Percentiles rank a stretch among this genome's conserved stretches.
These are phyloP conservation scores for Gleditsia sinensis DNA, from an alignment of 306 rosid genomes.

Conservation along the genomic window DNA sequence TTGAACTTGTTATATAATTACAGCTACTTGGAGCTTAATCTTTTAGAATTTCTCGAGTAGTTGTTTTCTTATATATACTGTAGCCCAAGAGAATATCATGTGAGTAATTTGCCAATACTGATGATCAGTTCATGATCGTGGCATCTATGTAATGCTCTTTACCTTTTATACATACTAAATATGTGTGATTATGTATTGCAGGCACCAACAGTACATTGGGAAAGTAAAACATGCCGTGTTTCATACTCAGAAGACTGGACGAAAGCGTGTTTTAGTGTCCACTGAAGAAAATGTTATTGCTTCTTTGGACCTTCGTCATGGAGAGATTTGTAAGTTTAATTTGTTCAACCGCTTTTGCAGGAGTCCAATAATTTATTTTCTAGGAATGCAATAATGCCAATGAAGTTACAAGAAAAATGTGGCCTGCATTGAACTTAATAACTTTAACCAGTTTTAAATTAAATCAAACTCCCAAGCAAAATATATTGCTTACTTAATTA, in stretches of 20 bases:
- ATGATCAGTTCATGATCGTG: constrained; percentile 4
- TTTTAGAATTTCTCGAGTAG: neutral
- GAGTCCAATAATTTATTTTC: constrained; percentile 6
- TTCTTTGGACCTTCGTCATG: constrained; percentile 98
- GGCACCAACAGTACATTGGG: constrained; percentile 95
- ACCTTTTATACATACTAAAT: constrained; percentile 15
- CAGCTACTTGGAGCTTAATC: constrained; percentile 7
- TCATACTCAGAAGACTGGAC: constrained; percentile 83
- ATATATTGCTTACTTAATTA: neutral
- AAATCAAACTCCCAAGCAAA: neutral
- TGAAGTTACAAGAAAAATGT: constrained; percentile 1
- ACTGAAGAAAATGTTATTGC: constrained; percentile 95
- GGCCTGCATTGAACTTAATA: constrained; percentile 5
- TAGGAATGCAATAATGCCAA: neutral
- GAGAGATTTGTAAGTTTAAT: constrained; percentile 78
- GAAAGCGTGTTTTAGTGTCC: constrained; percentile 93
- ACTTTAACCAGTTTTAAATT: neutral
- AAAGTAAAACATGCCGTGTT: constrained; percentile 91
- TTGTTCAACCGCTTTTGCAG: neutral
- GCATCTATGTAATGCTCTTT: neutral
- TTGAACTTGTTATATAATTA: neutral
- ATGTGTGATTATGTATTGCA: constrained; percentile 33
- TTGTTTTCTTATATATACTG: neutral
- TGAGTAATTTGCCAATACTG: neutral
- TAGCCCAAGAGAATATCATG: neutral